Base-by-base conservation (phyloP, 106 monocot genomes). In the Xerophyta viscosa region DNA sequence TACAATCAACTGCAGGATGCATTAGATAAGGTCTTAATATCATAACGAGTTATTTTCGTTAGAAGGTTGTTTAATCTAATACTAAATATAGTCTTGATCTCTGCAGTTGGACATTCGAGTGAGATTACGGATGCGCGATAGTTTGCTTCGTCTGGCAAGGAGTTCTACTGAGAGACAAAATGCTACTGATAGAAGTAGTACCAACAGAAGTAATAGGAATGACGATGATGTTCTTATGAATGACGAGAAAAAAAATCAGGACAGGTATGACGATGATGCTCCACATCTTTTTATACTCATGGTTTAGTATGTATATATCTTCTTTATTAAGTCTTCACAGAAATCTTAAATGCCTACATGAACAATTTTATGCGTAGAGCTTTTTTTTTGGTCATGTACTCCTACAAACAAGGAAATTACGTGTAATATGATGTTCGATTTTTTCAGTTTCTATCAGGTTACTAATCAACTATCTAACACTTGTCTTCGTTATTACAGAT, bases 1-100 rank as follows among this genome's bases (percentile, higher is more conserved):
- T 84, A 78, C 54, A 58, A 67, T 63, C 80, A 88, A 58, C 72
- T 94, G 37, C 88, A 78, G 59, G 84, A 84, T 69, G 75, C 72
- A 46, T 37, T 94, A 27, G 63, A 27, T 36, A 88, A 94, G 94
- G 94, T 81, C 18, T 31, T 30, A 36, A 20, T 27, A 7, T 52
- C 8, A 66, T 46, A n/a, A 33, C 33, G 5, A 6, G 33, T 6
- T 33, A 5, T 6, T 33, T 33, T 33, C 11, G 5, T 6, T 11
- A 6, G 5, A 33, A 33, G 11, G 11, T 33, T 33, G 33, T 33
- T 33, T 33, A 6, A 5, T 6, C 33, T 6, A 6, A 11, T 11
- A 33, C 33, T 33, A 5, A 25, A 29, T 27, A 55, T 19, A 24
- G 56, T 27, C 21, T 49, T 56, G 21, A 29, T 61, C 24, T 52